These are phyloP conservation scores for Platanthera zijinensis DNA, from an alignment of 106 monocot species.

Conservation along the genomic window DNA sequence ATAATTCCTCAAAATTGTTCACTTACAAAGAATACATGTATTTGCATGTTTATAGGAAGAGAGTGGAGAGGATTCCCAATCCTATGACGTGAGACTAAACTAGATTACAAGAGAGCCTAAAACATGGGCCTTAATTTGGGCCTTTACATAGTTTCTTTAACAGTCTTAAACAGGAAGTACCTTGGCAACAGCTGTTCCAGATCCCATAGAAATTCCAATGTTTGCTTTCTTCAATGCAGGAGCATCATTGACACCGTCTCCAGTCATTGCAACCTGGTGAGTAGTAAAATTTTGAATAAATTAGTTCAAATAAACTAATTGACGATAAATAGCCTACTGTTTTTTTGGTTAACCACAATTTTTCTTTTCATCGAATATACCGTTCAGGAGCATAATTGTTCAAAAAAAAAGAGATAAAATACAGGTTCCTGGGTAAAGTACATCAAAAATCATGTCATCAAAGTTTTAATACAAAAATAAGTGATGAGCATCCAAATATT, in stretches of 20 bases:
- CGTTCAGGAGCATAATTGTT: too few species aligned
- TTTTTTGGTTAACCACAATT: background rate
- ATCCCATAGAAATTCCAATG: conserved; percentile 99
- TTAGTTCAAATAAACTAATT: background rate
- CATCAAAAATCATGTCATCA: too few species aligned
- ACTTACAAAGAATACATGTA: too few species aligned
- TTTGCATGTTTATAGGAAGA: too few species aligned
- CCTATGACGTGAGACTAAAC: too few species aligned
- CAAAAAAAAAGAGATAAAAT: too few species aligned
- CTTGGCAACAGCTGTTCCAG: conserved; percentile 99
- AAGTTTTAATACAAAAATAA: background rate
- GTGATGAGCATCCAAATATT: background rate
- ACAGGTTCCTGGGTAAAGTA: too few species aligned
- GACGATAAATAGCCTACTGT: background rate
- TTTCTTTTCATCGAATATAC: background rate
- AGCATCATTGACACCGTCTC: conserved; percentile 99
- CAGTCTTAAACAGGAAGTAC: conserved; percentile 19
- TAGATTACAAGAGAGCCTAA: too few species aligned
- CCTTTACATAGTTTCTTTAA: too few species aligned
- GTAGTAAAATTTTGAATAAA: background rate
- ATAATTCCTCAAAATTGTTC: too few species aligned
- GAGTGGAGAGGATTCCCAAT: too few species aligned
- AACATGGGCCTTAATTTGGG: too few species aligned
- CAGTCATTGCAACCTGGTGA: conserved; percentile 97
- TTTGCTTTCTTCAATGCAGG: conserved; percentile 99